phyloP scores from a whole-genome alignment of 768 basidiomycete species.

The Xerocomus brunneocitrinus region DNA sequence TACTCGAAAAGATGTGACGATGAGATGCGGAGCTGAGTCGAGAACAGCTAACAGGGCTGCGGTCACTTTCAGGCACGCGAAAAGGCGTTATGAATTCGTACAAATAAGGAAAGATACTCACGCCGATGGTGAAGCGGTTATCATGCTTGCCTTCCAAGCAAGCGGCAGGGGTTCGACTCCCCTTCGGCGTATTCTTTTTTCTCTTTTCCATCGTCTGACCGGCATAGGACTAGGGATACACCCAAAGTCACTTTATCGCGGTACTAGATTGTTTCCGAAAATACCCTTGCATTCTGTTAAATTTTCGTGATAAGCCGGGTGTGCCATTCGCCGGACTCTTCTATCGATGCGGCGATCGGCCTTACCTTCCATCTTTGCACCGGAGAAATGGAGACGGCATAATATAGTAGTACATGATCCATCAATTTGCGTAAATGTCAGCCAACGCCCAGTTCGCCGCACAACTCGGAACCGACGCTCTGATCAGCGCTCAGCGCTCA shows the following conservation, averaged over 20 bases:
- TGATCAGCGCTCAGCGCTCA: background rate
- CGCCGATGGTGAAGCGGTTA: constrained; percentile 85
- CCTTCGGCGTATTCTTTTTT: constrained; percentile 42
- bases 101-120: constrained; percentile 11
- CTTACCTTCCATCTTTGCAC: too few relatives aligned
- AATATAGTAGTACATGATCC: too few relatives aligned
- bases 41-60: constrained; percentile 5
- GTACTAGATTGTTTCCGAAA: too few relatives aligned
- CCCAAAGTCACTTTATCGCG: too few relatives aligned
- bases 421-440: background rate
- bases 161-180: constrained; percentile 78
- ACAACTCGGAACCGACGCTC: background rate
- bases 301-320: too few relatives aligned
- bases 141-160: constrained; percentile 89
- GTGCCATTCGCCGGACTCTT: background rate
- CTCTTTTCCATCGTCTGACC: too few relatives aligned
- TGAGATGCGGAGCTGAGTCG: constrained; percentile 12
- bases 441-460: background rate
- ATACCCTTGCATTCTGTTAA: too few relatives aligned
- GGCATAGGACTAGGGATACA: too few relatives aligned
- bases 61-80: background rate
- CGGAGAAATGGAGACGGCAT: too few relatives aligned
- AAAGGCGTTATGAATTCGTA: background rate
- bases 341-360: too few relatives aligned
- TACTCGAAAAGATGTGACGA: background rate